These are phyloP conservation scores for Stagonosporopsis vannaccii DNA, from an alignment of 2,329 filamentous ascomycete genomes.

Conservation along the genomic window DNA sequence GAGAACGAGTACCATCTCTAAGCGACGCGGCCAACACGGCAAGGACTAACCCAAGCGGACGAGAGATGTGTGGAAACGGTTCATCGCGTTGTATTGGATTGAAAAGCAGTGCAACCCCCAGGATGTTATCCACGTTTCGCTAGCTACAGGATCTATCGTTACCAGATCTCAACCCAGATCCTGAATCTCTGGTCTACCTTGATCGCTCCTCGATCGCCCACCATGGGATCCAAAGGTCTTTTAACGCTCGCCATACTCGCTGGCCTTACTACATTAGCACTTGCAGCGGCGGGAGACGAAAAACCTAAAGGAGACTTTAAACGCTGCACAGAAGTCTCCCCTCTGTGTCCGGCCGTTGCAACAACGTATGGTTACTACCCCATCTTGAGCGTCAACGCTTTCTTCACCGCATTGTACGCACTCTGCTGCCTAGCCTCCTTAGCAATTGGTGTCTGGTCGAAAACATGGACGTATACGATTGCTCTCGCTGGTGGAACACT, in stretches of 20 bases:
- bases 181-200: not conserved
- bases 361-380: conserved; percentile 53
- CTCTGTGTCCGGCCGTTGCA: conserved; percentile 42
- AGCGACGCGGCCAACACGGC: conserved; percentile 13
- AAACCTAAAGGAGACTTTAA: conserved; percentile 33
- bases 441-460: conserved; percentile 40
- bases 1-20: conserved; percentile 16
- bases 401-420: conserved; percentile 44
- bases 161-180: conserved; percentile 3
- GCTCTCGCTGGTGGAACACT: conserved; percentile 51
- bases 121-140: not conserved
- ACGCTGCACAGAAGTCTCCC: conserved; percentile 32
- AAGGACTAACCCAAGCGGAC: conserved; percentile 7
- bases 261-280: not conserved
- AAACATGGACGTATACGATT: conserved; percentile 52
- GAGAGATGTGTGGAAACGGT: conserved; percentile 5
- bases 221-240: conserved; percentile 10
- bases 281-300: conserved; percentile 20
- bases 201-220: not conserved
- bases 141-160: not conserved
- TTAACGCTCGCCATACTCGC: conserved; percentile 4
- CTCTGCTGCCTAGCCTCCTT: conserved; percentile 27
- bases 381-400: conserved; percentile 47
- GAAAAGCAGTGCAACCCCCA: conserved; percentile 12
- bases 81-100: conserved; percentile 5